These are phyloP conservation scores for Skeletonema menzelii DNA, from an alignment of 108 stramenopile species.

Conservation along the genomic window DNA sequence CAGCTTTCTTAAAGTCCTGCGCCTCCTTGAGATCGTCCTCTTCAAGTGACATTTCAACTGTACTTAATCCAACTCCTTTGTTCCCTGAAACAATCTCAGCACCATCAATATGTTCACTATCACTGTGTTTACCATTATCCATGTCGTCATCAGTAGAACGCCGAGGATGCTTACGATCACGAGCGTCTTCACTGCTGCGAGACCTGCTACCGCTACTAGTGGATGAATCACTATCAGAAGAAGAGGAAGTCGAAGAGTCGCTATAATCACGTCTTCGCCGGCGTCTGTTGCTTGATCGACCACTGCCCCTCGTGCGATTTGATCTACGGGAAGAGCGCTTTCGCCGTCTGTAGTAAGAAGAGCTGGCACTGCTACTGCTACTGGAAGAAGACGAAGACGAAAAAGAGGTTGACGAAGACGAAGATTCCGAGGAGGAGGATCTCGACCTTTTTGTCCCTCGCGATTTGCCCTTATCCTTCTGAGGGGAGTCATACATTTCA, in stretches of 20 bases:
- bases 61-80: neutral
- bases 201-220: constrained; percentile 23
- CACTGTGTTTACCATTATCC: neutral
- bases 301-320: constrained; percentile 14
- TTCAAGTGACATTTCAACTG: constrained; percentile 22
- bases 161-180: constrained; percentile 4
- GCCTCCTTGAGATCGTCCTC: constrained; percentile 65
- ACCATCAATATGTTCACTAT: neutral
- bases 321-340: constrained; percentile 1
- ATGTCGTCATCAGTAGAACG: neutral
- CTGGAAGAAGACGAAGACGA: constrained; percentile 25
- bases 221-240: constrained; percentile 7
- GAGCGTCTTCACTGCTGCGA: constrained; percentile 2
- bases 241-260: constrained; percentile 19
- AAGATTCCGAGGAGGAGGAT: constrained; percentile 30
- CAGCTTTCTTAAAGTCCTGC: constrained; percentile 70
- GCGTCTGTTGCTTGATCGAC: constrained; percentile 9
- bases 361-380: constrained; percentile 18
- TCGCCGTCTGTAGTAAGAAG: constrained; percentile 6
- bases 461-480: constrained; percentile 15
- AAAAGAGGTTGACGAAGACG: constrained; percentile 34
- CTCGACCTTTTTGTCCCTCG: constrained; percentile 10
- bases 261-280: constrained; percentile 25
- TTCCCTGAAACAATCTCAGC: neutral
- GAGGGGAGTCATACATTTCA: constrained; percentile 2